Conservation (phyloP, 129 eudicot species). For the Deinandra increscens region DNA sequence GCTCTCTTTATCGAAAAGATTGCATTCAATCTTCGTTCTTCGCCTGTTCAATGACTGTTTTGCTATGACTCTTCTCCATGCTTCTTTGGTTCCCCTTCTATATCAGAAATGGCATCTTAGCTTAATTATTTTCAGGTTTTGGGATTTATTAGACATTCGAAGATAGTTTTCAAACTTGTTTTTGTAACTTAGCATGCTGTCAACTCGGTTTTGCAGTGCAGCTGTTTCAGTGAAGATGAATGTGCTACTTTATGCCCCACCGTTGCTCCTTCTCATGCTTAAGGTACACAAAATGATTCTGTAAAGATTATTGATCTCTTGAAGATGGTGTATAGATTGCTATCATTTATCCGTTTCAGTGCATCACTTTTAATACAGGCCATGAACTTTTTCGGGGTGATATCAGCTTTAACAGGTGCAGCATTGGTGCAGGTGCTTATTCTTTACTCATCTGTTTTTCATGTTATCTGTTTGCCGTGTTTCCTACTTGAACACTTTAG, state of each 20-base stretch:
- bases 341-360: constrained; percentile 19
- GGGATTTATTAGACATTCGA: not conserved
- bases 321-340: not conserved
- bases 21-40: constrained; percentile 88
- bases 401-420: constrained; percentile 76
- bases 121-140: constrained; percentile 79
- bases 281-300: constrained; percentile 47
- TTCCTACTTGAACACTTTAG: not conserved
- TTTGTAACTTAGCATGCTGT: not conserved
- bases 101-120: constrained; percentile 88
- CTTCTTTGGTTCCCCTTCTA: constrained; percentile 63
- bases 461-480: not conserved
- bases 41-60: constrained; percentile 93
- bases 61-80: constrained; percentile 87
- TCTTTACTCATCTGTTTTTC: not conserved
- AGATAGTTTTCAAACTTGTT: not conserved
- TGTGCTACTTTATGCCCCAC: constrained; percentile 93
- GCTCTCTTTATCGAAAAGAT: constrained; percentile 77
- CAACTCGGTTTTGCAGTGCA: constrained; percentile 49
- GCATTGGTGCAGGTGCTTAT: constrained; percentile 87
- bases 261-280: constrained; percentile 76
- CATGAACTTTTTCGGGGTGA: constrained; percentile 65
- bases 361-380: constrained; percentile 53
- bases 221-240: constrained; percentile 98
- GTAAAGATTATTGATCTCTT: not conserved